A percentile compares a stretch with the other conserved stretches of the same genome.
Evolutionary conservation across 495 filamentous ascomycete species (phyloP).

Genomic region (Trypethelium eluteriae): DNA sequence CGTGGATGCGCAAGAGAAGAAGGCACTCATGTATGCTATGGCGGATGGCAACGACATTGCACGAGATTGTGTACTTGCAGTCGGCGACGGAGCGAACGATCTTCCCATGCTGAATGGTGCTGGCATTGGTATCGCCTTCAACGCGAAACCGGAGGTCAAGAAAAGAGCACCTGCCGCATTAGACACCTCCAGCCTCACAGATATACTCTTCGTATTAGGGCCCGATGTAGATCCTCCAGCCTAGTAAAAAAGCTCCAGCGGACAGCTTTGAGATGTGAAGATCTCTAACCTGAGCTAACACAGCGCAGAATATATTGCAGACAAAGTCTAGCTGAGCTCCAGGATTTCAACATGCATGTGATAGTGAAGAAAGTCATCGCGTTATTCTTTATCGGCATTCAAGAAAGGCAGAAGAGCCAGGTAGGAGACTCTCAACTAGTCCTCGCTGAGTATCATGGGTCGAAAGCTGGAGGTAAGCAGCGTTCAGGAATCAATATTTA

Average conservation of each 20-base stretch:
- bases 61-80: slow-evolving; percentile 69
- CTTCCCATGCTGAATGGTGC: slow-evolving; percentile 84
- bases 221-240: not conserved
- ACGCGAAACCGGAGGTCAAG: slow-evolving; percentile 89
- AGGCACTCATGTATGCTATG: slow-evolving; percentile 65
- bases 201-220: slow-evolving; percentile 79
- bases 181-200: slow-evolving; percentile 69
- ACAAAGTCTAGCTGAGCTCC: too few relatives aligned
- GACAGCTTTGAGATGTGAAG: not conserved
- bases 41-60: slow-evolving; percentile 63
- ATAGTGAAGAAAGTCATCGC: not conserved
- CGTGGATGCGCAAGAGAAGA: slow-evolving; percentile 74
- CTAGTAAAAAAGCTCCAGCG: not conserved
- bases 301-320: not conserved
- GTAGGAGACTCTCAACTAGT: not conserved
- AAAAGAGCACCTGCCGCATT: slow-evolving; percentile 71
- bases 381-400: not conserved
- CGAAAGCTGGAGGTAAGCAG: not conserved
- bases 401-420: not conserved
- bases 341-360: not conserved
- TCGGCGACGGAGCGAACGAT: slow-evolving; percentile 95
- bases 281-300: not conserved
- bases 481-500: not conserved
- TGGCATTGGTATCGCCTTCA: slow-evolving; percentile 85
- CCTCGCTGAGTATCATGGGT: not conserved